phyloP scores from a whole-genome alignment of 768 basidiomycete species.

The Suillus weaverae region DNA sequence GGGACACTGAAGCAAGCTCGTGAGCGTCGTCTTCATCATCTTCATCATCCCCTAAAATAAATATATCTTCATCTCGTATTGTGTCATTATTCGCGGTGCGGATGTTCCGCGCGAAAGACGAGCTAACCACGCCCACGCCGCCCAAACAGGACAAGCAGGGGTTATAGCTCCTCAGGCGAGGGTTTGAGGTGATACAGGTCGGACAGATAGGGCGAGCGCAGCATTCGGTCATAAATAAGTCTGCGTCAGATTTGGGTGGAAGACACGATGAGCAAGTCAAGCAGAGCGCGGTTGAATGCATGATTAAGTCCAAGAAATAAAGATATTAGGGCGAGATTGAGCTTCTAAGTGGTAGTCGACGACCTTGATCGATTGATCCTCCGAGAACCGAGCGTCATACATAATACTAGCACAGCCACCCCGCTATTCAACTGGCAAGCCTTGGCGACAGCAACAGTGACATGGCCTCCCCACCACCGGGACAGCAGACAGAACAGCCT shows the following conservation, averaged over 20 bases:
- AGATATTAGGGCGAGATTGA: background rate
- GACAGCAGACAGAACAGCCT: slow-evolving; percentile 42
- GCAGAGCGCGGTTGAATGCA: slow-evolving; percentile 39
- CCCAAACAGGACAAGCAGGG: slow-evolving; percentile 72
- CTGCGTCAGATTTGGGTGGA: slow-evolving; percentile 34
- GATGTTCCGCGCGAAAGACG: slow-evolving; percentile 19
- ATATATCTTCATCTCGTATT: slow-evolving; percentile 59
- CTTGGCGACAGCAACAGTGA: background rate
- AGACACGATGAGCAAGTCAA: slow-evolving; percentile 63
- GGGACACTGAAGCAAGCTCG: slow-evolving; percentile 6
- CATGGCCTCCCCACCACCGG: slow-evolving; percentile 24
- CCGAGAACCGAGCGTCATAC: background rate
- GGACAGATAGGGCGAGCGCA: slow-evolving; percentile 68
- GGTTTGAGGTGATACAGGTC: slow-evolving; percentile 55
- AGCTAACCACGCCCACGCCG: slow-evolving; percentile 44
- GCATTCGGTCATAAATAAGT: slow-evolving; percentile 57
- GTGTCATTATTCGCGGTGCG: slow-evolving; percentile 45
- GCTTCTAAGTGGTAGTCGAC: background rate
- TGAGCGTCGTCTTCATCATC: slow-evolving; percentile 46
- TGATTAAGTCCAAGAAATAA: slow-evolving; percentile 1
- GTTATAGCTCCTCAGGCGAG: slow-evolving; percentile 64
- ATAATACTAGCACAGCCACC: slow-evolving; percentile 10
- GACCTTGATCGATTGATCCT: background rate
- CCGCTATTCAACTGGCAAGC: background rate
- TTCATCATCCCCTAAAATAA: slow-evolving; percentile 65